phyloP scores from a whole-genome alignment of 257 asterid species.

The Leonotis leonurus region DNA sequence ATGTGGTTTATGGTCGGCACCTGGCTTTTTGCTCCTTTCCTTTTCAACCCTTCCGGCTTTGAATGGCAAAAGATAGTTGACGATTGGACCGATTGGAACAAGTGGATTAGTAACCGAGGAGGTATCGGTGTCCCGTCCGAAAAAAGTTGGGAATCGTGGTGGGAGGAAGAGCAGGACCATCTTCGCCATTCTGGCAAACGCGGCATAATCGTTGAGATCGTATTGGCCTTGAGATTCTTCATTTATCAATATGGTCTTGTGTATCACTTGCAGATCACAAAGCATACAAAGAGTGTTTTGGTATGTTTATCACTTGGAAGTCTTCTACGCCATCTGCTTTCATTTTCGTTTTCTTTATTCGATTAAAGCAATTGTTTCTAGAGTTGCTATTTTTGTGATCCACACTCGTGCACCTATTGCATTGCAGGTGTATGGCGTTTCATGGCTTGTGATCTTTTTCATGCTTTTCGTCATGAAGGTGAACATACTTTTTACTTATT shows the following conservation, averaged over 20 bases:
- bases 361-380: not conserved
- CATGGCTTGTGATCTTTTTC: constrained; percentile 86
- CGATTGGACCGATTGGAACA: constrained; percentile 98
- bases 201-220: constrained; percentile 69
- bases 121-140: constrained; percentile 96
- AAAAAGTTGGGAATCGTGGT: constrained; percentile 99
- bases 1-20: constrained; percentile 99
- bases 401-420: not conserved
- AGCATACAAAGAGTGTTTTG: constrained; percentile 49
- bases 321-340: constrained; percentile 1
- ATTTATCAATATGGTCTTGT: constrained; percentile 93
- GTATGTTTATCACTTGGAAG: too few species aligned
- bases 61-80: constrained; percentile 99
- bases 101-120: constrained; percentile 94
- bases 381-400: constrained; percentile 7
- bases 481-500: constrained; percentile 18
- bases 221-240: constrained; percentile 72
- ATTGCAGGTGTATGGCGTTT: constrained; percentile 78
- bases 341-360: not conserved
- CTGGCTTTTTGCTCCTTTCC: constrained; percentile 98
- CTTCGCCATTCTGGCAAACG: constrained; percentile 88
- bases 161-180: constrained; percentile 99
- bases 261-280: constrained; percentile 74
- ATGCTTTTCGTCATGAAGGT: constrained; percentile 96
- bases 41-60: constrained; percentile 96